Evolutionary conservation across 2,329 filamentous ascomycete species (phyloP), one percentile per base, ranked within the genome.

Genomic region (Aciculosporium take): DNA sequence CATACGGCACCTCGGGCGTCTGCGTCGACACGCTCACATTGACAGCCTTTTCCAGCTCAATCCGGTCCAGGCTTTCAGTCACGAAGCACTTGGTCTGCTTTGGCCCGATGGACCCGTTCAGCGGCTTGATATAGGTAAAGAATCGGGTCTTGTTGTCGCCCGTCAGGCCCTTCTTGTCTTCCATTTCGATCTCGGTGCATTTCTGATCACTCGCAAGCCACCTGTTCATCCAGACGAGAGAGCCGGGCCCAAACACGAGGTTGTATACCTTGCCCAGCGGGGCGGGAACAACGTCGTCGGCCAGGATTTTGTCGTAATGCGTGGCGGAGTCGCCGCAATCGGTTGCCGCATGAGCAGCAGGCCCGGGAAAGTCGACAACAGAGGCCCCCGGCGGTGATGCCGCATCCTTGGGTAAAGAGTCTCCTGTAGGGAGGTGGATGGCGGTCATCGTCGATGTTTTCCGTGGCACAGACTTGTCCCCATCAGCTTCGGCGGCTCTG

Each of bases 1-100:
- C 91, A 56, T 79, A 94, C 0, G 91, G 91, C 2, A 98, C 91
- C 57, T 98, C 93, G 0, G 91, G 91, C 12, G 83, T 98, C 54
- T 89, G 83, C 0, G 87, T 95, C 24, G 77, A 80, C 43, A 86
- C 78, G 3, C 78, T 77, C n/a, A 98, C 70, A 40, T 81, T 84
- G 43, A 94, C 76, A 2, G 84, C 76, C 57, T 88, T 94, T 42
- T 96, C 89, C 13, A 93, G 68, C 56, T 98, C 89, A 24, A 93
- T 68, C 35, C 73, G 69, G 45, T 96, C 88, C n/a, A 98, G 56
- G 4, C 72, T 82, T 61, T 94, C 87, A 1, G 77, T 82, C 38
- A 86, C 87, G 44, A 93, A 81, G 59, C 91, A 98, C 56, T 94
- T 95, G 10, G 91, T 98, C 64, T 94, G 85, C 57, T 75, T 91